Conservation (phyloP, 257 asterid species). For the Marsdenia floribunda region DNA sequence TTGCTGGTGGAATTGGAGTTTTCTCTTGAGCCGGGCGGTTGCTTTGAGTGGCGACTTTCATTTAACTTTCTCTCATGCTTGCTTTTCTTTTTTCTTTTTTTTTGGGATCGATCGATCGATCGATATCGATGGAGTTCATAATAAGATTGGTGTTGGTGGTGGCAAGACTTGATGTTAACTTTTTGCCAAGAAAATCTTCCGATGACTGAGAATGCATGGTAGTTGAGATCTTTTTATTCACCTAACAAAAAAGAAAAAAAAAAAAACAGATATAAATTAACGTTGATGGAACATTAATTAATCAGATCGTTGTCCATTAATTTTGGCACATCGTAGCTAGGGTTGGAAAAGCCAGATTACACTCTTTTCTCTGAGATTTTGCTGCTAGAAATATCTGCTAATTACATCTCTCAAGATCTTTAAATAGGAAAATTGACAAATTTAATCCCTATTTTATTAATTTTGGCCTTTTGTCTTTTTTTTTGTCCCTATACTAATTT, state of each 20-base stretch:
- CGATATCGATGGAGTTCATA: not conserved
- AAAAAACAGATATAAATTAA: not conserved
- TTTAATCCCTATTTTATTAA: too few relatives aligned
- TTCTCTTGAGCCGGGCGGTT: conserved; percentile 6
- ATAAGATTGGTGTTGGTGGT: not conserved
- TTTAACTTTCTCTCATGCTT: conserved; percentile 4
- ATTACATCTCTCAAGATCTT: not conserved
- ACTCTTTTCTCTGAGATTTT: not conserved
- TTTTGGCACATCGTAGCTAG: not conserved
- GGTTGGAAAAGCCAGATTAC: not conserved
- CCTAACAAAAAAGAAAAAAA: not conserved
- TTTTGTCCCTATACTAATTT: too few relatives aligned
- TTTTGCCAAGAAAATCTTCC: conserved; percentile 4
- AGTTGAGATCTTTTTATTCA: not conserved
- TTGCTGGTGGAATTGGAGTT: not conserved
- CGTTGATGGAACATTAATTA: not conserved
- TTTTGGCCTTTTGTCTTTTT: too few relatives aligned
- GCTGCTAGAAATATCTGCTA: not conserved
- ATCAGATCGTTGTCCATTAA: conserved; percentile 1
- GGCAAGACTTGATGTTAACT: not conserved
- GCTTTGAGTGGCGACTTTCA: conserved; percentile 12
- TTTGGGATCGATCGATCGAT: too few relatives aligned
- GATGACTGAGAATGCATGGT: not conserved
- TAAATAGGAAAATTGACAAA: too few relatives aligned
- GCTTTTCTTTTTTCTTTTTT: not conserved